Conservation (phyloP, 768 basidiomycete genomes). For the Aureoboletus auriporus region DNA sequence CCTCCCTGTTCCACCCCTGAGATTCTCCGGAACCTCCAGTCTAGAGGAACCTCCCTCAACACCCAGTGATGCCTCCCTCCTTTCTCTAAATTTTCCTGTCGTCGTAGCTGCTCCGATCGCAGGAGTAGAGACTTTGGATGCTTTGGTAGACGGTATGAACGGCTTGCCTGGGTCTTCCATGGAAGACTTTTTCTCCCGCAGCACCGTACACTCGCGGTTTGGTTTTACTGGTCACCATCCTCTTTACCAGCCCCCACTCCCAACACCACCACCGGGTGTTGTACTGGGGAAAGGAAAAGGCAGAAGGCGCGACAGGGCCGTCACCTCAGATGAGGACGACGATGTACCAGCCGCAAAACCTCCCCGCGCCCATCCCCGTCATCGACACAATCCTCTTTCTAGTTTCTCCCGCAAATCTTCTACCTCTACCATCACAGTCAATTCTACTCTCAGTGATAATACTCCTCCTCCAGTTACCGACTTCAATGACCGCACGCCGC, state of each 20-base stretch:
- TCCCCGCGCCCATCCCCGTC: slow-evolving; percentile 15
- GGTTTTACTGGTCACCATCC: slow-evolving; percentile 64
- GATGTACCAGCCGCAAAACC: slow-evolving; percentile 20
- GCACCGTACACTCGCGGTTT: slow-evolving; percentile 49
- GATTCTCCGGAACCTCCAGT: slow-evolving; percentile 67
- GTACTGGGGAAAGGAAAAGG: slow-evolving; percentile 53
- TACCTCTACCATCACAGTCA: slow-evolving; percentile 29
- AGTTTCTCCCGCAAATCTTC: slow-evolving; percentile 24
- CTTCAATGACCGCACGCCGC: slow-evolving; percentile 5
- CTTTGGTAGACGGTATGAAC: slow-evolving; percentile 88
- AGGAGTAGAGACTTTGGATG: slow-evolving; percentile 86
- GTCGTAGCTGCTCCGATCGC: slow-evolving; percentile 73
- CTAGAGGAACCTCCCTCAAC: slow-evolving; percentile 75
- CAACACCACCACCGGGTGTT: slow-evolving; percentile 78
- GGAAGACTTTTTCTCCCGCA: slow-evolving; percentile 48
- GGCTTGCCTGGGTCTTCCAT: slow-evolving; percentile 70
- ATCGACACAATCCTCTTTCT: slow-evolving; percentile 18
- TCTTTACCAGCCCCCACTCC: slow-evolving; percentile 78
- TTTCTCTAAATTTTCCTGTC: slow-evolving; percentile 51
- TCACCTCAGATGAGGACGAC: slow-evolving; percentile 55
- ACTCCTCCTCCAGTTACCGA: slow-evolving; percentile 7
- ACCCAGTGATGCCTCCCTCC: slow-evolving; percentile 45
- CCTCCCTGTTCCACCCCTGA: slow-evolving; percentile 46
- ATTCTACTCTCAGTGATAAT: slow-evolving; percentile 18
- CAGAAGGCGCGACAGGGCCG: slow-evolving; percentile 17